Evolutionary conservation across 345 rosid genomes (phyloP).

Genomic region (Corymbia maculata): DNA sequence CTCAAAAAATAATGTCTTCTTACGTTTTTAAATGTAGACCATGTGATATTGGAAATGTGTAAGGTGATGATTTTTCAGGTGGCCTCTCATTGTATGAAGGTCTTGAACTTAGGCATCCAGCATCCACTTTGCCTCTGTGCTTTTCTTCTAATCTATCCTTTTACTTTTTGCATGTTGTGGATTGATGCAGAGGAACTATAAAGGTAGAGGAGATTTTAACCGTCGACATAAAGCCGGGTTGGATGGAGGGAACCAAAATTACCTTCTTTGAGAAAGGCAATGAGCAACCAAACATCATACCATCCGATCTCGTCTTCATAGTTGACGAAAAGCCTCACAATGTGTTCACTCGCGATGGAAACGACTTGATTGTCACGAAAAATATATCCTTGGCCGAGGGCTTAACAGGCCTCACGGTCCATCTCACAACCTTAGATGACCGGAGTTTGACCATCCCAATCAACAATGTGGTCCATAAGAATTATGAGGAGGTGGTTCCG

Average conservation of each 20-base stretch:
- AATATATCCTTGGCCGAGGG: constrained; percentile 61
- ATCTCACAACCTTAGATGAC: constrained; percentile 56
- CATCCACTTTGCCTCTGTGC: neutral
- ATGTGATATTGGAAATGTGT: neutral
- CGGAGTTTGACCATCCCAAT: constrained; percentile 47
- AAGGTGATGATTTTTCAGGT: neutral
- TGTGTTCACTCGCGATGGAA: constrained; percentile 64
- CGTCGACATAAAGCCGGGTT: constrained; percentile 73
- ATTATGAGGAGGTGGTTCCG: constrained; percentile 61
- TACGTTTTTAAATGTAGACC: neutral
- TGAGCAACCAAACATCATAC: constrained; percentile 57
- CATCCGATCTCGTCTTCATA: constrained; percentile 62
- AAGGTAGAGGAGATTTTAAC: constrained; percentile 67
- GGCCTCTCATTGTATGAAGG: neutral
- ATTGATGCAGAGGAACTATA: constrained; percentile 42
- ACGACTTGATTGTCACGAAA: constrained; percentile 57
- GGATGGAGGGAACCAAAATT: constrained; percentile 83
- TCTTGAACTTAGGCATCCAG: neutral
- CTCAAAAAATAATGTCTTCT: neutral
- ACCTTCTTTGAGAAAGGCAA: constrained; percentile 87
- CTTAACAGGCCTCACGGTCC: constrained; percentile 43
- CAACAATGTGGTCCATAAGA: constrained; percentile 52
- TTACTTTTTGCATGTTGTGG: neutral
- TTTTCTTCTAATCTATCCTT: neutral
- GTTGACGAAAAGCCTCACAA: constrained; percentile 80